Percentiles rank a stretch among this genome's conserved stretches.
Conservation (phyloP, 2,329 filamentous ascomycete species). For the Claviceps digitariae region DNA sequence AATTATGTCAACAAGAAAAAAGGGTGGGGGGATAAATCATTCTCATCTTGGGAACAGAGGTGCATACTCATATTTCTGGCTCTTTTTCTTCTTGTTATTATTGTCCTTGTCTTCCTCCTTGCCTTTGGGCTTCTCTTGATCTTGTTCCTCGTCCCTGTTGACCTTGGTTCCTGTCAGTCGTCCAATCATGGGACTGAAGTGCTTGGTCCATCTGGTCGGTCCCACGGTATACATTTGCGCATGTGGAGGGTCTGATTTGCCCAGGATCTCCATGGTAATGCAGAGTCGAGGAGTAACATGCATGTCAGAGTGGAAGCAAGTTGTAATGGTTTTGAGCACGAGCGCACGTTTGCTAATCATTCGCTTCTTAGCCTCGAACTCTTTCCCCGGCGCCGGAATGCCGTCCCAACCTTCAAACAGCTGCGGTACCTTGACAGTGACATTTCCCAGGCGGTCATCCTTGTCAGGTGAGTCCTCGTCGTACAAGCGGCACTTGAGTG, state of each 20-base stretch:
- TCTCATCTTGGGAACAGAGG: neutral
- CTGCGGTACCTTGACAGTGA: conserved; percentile 50
- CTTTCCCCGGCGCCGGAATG: conserved; percentile 42
- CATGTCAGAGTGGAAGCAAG: conserved; percentile 44
- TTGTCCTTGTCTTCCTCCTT: conserved; percentile 7
- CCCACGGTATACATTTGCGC: conserved; percentile 68
- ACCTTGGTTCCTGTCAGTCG: conserved; percentile 62
- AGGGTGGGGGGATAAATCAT: neutral
- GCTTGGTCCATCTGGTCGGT: conserved; percentile 62
- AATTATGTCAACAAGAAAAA: neutral
- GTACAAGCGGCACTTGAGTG: conserved; percentile 72
- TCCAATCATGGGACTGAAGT: conserved; percentile 82
- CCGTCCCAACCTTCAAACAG: conserved; percentile 56
- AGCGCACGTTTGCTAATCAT: conserved; percentile 82
- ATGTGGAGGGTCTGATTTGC: conserved; percentile 55
- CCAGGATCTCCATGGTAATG: conserved; percentile 66
- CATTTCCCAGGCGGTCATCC: conserved; percentile 80
- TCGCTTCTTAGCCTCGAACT: conserved; percentile 66
- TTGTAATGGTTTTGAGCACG: conserved; percentile 53
- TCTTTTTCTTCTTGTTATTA: conserved; percentile 38
- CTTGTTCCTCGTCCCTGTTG: conserved; percentile 41
- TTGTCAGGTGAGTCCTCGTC: conserved; percentile 81
- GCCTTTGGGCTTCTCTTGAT: conserved; percentile 13
- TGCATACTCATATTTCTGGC: conserved; percentile 60
- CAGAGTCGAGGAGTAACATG: conserved; percentile 59